A percentile compares a stretch with the other conserved stretches of the same genome.
Conservation (phyloP, 331 rosid genomes). For the Spiraea crenata region DNA sequence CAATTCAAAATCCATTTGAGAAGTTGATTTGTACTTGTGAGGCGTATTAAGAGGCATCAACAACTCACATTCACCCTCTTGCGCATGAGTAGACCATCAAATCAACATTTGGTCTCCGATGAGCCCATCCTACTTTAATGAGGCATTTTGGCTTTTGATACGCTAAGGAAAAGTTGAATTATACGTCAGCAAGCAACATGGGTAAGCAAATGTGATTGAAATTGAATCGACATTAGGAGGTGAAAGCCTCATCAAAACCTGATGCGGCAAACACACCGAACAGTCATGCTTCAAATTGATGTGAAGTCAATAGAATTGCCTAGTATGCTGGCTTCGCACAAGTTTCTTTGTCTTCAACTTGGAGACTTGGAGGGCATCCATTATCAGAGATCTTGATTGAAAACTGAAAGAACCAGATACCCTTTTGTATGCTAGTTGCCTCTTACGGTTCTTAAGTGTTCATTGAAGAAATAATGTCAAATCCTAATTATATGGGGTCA, state of each 20-base stretch:
- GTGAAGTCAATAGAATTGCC: neutral
- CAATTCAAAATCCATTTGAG: no score
- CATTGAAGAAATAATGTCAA: neutral
- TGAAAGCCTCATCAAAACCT: neutral
- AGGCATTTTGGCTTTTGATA: no score
- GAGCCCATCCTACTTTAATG: no score
- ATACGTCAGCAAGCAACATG: no score
- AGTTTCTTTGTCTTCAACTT: neutral
- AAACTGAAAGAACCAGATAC: neutral
- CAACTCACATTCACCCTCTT: no score
- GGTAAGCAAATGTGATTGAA: no score
- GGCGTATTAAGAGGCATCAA: no score
- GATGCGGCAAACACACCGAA: neutral
- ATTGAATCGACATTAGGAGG: no score
- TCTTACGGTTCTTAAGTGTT: neutral
- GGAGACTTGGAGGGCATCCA: neutral
- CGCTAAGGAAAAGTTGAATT: no score
- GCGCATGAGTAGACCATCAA: neutral
- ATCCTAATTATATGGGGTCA: no score
- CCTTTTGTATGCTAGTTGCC: neutral
- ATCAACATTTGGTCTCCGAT: no score
- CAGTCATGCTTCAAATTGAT: neutral
- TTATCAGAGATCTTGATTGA: neutral
- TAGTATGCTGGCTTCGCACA: neutral
- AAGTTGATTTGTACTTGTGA: no score